Evolutionary conservation across 352 stramenopile genomes (phyloP).

Genomic region (Globisporangium cederbergense): DNA sequence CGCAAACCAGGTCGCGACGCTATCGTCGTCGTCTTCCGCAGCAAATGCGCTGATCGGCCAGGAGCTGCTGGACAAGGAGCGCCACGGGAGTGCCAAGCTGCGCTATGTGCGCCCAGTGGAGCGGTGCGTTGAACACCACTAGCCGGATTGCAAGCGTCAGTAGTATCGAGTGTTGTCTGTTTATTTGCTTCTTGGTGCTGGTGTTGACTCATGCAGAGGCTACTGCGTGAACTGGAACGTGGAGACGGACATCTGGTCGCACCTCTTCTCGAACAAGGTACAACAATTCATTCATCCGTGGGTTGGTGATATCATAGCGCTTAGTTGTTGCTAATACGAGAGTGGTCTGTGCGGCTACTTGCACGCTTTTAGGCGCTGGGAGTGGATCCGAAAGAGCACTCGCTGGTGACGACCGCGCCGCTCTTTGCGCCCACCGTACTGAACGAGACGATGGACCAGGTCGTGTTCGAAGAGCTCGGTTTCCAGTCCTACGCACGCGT

Average conservation of each 20-base stretch:
- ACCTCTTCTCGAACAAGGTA: constrained; percentile 47
- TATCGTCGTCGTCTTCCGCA: constrained; percentile 18
- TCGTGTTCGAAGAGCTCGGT: constrained; percentile 76
- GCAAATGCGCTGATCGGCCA: constrained; percentile 32
- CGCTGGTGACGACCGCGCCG: constrained; percentile 57
- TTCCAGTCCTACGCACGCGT: constrained; percentile 58
- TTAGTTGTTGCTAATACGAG: no score
- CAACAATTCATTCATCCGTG: background rate
- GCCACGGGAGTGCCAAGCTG: constrained; percentile 43
- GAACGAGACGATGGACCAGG: constrained; percentile 72
- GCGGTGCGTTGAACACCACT: constrained; percentile 20
- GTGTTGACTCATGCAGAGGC: constrained; percentile 28
- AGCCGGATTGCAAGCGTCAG: background rate
- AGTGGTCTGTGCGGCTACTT: no score
- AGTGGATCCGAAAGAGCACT: constrained; percentile 42
- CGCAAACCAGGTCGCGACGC: constrained; percentile 47
- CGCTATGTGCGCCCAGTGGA: constrained; percentile 43
- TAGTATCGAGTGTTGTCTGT: background rate
- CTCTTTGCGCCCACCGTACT: constrained; percentile 51
- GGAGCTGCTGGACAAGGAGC: constrained; percentile 53
- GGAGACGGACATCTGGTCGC: constrained; percentile 53
- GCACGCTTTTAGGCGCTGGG: constrained; percentile 33
- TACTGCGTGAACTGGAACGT: constrained; percentile 85
- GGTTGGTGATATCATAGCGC: no score
- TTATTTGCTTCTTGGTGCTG: background rate